phyloP scores from a whole-genome alignment of 257 asterid species.

The Nicotiana otophora region DNA sequence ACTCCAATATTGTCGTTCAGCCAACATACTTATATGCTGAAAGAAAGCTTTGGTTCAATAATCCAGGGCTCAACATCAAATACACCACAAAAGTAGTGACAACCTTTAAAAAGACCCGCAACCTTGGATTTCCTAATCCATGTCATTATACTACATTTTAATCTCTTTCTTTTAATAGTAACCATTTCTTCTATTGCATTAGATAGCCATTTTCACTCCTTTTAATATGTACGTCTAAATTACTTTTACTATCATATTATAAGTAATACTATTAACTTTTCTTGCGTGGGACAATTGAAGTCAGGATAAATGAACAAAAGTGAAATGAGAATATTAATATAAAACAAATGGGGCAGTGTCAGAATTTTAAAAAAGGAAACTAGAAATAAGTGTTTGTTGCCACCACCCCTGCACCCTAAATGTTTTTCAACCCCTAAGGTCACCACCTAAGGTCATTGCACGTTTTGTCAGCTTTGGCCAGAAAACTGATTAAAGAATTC shows the following conservation, averaged over 20 bases:
- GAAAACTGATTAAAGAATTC: neutral
- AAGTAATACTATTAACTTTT: too few species aligned
- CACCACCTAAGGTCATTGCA: neutral
- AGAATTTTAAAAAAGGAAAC: neutral
- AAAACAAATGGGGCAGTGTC: neutral
- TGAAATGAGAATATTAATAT: neutral
- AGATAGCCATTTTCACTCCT: neutral
- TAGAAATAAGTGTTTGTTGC: neutral
- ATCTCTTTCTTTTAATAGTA: too few species aligned
- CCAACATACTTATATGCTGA: too few species aligned
- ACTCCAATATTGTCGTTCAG: neutral
- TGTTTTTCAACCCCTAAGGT: neutral
- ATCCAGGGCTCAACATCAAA: neutral
- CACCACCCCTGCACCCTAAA: neutral
- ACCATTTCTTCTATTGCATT: too few species aligned
- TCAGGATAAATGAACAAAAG: neutral
- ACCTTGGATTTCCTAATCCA: too few species aligned
- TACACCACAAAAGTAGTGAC: too few species aligned
- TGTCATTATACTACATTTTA: too few species aligned
- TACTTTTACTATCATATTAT: neutral
- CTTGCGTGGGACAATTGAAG: too few species aligned
- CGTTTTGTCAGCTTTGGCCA: too few species aligned
- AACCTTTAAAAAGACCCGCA: too few species aligned
- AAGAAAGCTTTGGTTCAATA: neutral
- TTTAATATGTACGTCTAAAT: neutral